phyloP scores from a whole-genome alignment of 768 basidiomycete genomes.

The Coprinopsis sp. region DNA sequence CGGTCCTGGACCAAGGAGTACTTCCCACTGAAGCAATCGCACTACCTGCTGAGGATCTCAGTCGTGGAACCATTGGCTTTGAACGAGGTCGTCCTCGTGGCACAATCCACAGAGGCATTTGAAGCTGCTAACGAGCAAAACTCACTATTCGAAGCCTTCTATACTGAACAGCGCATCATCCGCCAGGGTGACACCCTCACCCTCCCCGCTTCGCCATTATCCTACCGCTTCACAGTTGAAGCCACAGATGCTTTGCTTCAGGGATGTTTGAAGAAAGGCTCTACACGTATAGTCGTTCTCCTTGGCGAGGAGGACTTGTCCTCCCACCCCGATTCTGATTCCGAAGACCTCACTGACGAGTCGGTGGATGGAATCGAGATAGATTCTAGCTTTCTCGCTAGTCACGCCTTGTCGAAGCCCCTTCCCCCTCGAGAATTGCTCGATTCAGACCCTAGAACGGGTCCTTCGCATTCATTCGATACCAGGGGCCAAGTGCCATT shows the following conservation, averaged over 20 bases:
- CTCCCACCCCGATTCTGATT: conserved; percentile 10
- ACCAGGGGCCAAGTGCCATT: conserved; percentile 11
- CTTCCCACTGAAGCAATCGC: background rate
- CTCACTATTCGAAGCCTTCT: conserved; percentile 37
- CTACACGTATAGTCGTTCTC: conserved; percentile 52
- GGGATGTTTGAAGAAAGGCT: conserved; percentile 46
- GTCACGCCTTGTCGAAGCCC: conserved; percentile 26
- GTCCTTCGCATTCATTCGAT: conserved; percentile 1
- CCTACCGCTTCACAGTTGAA: conserved; percentile 9
- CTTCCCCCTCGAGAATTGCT: conserved; percentile 3
- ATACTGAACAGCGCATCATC: conserved; percentile 41
- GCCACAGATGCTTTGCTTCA: conserved; percentile 65
- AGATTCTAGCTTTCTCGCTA: conserved; percentile 65
- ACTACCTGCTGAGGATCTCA: conserved; percentile 18
- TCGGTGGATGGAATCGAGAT: conserved; percentile 57
- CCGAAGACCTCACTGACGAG: conserved; percentile 9
- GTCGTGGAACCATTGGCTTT: conserved; percentile 30
- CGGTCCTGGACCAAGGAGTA: conserved; percentile 20
- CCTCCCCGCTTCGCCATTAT: conserved; percentile 14
- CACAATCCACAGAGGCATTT: conserved; percentile 48
- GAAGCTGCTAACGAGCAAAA: conserved; percentile 30
- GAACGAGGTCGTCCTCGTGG: conserved; percentile 49
- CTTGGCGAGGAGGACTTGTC: conserved; percentile 21
- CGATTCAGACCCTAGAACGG: conserved; percentile 4
- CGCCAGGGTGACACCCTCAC: conserved; percentile 40